phyloP scores from a whole-genome alignment of 2,329 filamentous ascomycete species.

The Monilinia laxa region DNA sequence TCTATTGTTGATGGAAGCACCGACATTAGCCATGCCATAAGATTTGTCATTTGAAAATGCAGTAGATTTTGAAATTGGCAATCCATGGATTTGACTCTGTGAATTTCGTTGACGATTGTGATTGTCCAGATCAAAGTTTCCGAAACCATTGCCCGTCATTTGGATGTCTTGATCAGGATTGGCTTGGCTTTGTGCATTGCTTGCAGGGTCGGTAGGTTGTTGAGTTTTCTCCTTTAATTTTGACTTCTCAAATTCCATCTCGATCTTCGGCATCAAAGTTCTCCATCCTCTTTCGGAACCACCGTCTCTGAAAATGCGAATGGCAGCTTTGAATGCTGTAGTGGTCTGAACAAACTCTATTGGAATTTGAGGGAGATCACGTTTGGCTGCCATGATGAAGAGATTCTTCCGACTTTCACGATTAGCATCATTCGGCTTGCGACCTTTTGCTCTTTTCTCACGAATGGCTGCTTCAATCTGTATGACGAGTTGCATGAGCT shows the following conservation, averaged over 20 bases:
- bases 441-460: conserved; percentile 30
- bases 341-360: conserved; percentile 33
- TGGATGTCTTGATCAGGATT: background rate
- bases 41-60: conserved; percentile 1
- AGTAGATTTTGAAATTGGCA: background rate
- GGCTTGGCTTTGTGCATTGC: background rate
- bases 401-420: conserved; percentile 34
- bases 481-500: conserved; percentile 36
- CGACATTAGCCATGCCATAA: background rate
- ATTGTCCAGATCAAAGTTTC: background rate
- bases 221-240: background rate
- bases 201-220: conserved; percentile 2
- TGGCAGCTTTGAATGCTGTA: conserved; percentile 37
- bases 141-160: conserved; percentile 3
- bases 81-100: conserved; percentile 5
- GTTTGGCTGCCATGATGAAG: conserved; percentile 33
- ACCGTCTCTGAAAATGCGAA: conserved; percentile 37
- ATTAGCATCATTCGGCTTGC: conserved; percentile 33
- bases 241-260: conserved; percentile 30
- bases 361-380: conserved; percentile 36
- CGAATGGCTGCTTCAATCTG: conserved; percentile 36
- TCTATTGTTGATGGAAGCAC: background rate
- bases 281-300: conserved; percentile 40
- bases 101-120: background rate
- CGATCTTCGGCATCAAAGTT: conserved; percentile 39